Conservation (phyloP, 208 protist genomes). For the Spironucleus salmonicida region DNA sequence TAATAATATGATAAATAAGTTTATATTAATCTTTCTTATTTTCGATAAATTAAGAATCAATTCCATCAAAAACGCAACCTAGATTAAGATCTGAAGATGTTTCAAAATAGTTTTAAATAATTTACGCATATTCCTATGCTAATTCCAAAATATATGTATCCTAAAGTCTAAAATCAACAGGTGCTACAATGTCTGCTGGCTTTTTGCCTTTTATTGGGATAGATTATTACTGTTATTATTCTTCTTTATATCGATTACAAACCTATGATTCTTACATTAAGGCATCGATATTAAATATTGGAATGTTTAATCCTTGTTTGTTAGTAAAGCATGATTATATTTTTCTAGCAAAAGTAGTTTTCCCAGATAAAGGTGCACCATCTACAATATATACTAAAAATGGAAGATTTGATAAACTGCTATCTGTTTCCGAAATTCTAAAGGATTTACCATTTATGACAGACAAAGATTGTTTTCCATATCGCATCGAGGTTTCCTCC, state of each 20-base stretch:
- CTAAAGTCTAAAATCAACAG: background rate
- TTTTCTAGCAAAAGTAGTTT: background rate
- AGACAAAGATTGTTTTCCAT: background rate
- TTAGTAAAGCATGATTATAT: background rate
- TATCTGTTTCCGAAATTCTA: background rate
- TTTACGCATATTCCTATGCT: background rate
- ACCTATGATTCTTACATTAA: background rate
- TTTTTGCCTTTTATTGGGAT: background rate
- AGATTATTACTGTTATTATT: background rate
- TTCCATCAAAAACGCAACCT: background rate
- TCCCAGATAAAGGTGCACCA: background rate
- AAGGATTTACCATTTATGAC: background rate
- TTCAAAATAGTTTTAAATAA: background rate
- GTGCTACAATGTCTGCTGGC: background rate
- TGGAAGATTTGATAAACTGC: background rate
- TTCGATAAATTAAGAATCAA: background rate
- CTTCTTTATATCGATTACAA: background rate
- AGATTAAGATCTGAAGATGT: background rate
- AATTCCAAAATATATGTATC: background rate
- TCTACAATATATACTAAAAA: background rate
- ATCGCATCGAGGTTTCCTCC: background rate
- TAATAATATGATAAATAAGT: background rate
- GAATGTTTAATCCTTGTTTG: background rate
- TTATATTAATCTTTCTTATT: background rate
- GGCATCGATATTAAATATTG: background rate